Percentiles rank a stretch among this genome's conserved stretches.
These are phyloP conservation scores for Hypericum perforatum DNA, from an alignment of 345 rosid species.

Conservation along the genomic window DNA sequence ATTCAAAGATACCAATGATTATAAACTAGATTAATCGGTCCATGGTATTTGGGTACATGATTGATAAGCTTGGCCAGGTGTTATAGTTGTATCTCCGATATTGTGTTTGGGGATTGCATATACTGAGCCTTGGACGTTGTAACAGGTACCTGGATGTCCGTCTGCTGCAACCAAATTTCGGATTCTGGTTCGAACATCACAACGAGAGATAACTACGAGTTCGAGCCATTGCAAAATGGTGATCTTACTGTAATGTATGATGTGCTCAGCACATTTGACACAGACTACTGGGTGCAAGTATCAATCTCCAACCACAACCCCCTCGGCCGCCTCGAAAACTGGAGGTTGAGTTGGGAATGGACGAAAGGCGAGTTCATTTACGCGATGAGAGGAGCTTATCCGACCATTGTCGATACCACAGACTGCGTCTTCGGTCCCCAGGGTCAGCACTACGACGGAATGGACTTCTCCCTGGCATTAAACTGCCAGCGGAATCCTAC, in stretches of 20 bases:
- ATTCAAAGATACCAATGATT: too few species aligned
- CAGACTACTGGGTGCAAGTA: slow-evolving; percentile 34
- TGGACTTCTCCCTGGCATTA: slow-evolving; percentile 38
- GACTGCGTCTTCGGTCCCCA: slow-evolving; percentile 39
- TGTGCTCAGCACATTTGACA: slow-evolving; percentile 16
- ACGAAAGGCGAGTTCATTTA: slow-evolving; percentile 37
- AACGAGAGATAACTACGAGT: slow-evolving; percentile 13
- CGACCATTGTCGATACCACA: slow-evolving; percentile 17
- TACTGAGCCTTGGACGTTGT: too few species aligned
- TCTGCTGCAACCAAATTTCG: slow-evolving; percentile 29
- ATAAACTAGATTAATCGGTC: too few species aligned
- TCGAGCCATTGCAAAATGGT: slow-evolving; percentile 29
- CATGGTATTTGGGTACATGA: too few species aligned
- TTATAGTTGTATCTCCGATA: too few species aligned
- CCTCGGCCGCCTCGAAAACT: slow-evolving; percentile 42
- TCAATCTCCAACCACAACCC: slow-evolving; percentile 37
- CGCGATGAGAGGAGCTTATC: slow-evolving; percentile 42
- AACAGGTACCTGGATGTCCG: too few species aligned
- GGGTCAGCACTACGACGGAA: slow-evolving; percentile 17
- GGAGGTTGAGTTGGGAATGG: slow-evolving; percentile 69
- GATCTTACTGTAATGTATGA: slow-evolving; percentile 43
- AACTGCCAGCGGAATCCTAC: slow-evolving; percentile 36
- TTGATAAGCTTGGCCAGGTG: too few species aligned
- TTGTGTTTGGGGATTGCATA: too few species aligned
- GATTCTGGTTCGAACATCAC: slow-evolving; percentile 8